Conservation (phyloP, 1,284 basidiomycete genomes). For the Cystobasidium sp. region DNA sequence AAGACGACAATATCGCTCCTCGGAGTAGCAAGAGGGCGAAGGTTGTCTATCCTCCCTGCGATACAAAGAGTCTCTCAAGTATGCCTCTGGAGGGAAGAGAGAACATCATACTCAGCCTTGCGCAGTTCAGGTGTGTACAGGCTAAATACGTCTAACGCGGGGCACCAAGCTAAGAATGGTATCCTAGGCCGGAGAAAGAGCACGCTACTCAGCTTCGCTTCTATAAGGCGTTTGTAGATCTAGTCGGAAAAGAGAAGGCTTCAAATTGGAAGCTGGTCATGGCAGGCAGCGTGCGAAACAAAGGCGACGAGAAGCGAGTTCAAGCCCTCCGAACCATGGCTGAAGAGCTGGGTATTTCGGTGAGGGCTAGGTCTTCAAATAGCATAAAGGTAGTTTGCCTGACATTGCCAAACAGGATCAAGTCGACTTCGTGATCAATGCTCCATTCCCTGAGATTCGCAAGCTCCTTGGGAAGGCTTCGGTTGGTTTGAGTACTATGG, state of each 20-base stretch:
- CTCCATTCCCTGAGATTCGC: constrained; percentile 73
- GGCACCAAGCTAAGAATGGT: neutral
- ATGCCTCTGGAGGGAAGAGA: constrained; percentile 69
- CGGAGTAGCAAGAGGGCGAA: constrained; percentile 17
- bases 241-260: constrained; percentile 51
- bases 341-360: constrained; percentile 68
- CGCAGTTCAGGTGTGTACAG: constrained; percentile 77
- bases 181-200: constrained; percentile 88
- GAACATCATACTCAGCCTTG: constrained; percentile 78
- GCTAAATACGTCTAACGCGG: neutral
- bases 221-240: constrained; percentile 66
- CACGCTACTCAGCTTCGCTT: constrained; percentile 79
- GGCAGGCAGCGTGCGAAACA: constrained; percentile 82
- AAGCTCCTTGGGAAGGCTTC: constrained; percentile 71
- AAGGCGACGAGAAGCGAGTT: constrained; percentile 73
- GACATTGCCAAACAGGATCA: constrained; percentile 61
- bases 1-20: neutral
- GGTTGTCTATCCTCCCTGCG: constrained; percentile 90
- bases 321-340: constrained; percentile 67
- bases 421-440: constrained; percentile 82
- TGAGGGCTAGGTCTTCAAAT: constrained; percentile 55
- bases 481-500: constrained; percentile 93
- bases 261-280: constrained; percentile 64
- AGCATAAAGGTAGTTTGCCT: neutral
- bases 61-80: constrained; percentile 72